phyloP scores from a whole-genome alignment of 306 rosid species.

The Vachellia collinsii region DNA sequence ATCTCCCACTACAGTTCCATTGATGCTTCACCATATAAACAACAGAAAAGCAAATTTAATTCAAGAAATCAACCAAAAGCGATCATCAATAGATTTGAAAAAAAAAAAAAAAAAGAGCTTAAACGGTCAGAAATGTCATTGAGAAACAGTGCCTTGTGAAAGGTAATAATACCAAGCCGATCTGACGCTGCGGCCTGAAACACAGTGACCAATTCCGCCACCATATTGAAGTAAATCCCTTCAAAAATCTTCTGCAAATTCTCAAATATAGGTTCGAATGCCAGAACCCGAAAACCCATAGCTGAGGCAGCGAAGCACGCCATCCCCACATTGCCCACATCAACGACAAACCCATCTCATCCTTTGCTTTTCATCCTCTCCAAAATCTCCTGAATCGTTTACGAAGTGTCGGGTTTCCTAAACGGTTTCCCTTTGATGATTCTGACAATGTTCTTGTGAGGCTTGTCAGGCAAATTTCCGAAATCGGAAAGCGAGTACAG shows the following conservation, averaged over 20 bases:
- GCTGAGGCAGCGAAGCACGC: constrained; percentile 91
- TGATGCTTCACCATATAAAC: not conserved
- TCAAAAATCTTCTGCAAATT: constrained; percentile 93
- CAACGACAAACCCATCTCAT: constrained; percentile 66
- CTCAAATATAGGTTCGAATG: constrained; percentile 91
- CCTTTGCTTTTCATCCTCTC: constrained; percentile 57
- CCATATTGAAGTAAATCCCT: constrained; percentile 84
- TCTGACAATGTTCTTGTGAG: constrained; percentile 84
- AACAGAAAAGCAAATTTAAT: constrained; percentile 8
- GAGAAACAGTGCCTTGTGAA: constrained; percentile 71
- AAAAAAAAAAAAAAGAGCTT: not conserved
- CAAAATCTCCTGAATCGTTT: constrained; percentile 74
- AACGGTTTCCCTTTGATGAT: constrained; percentile 82
- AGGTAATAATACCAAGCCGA: constrained; percentile 74
- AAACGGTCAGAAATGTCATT: not conserved
- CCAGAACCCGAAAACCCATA: constrained; percentile 82
- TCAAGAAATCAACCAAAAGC: not conserved
- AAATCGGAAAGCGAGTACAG: constrained; percentile 85
- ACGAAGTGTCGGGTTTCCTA: constrained; percentile 81
- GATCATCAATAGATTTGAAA: not conserved
- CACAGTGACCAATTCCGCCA: constrained; percentile 74
- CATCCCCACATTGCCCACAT: constrained; percentile 95
- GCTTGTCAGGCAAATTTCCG: constrained; percentile 85
- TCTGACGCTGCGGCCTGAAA: constrained; percentile 88
- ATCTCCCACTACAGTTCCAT: not conserved